A percentile compares a stretch with the other conserved stretches of the same genome.
These are phyloP conservation scores for Stromatinia cepivora DNA, from an alignment of 2,329 filamentous ascomycete genomes.

Conservation along the genomic window DNA sequence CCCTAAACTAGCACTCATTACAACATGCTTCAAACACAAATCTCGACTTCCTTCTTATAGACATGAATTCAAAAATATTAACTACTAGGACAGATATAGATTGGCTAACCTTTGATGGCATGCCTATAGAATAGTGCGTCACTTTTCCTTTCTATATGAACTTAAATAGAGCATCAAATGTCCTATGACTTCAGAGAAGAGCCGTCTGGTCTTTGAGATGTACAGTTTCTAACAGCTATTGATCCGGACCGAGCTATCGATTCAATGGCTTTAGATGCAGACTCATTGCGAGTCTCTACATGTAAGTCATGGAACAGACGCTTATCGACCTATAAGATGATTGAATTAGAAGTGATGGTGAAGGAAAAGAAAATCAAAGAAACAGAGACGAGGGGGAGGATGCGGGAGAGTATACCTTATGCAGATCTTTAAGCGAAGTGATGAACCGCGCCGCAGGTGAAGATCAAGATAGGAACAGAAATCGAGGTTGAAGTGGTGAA, in stretches of 20 bases:
- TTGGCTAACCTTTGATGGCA: background rate
- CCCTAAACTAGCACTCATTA: too few relatives aligned
- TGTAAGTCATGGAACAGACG: background rate
- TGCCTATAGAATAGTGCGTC: too few relatives aligned
- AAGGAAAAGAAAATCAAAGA: background rate
- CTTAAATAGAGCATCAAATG: too few relatives aligned
- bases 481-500: background rate
- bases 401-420: background rate
- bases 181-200: background rate
- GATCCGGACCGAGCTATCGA: background rate
- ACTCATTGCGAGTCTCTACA: background rate
- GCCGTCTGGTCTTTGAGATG: background rate
- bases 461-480: background rate
- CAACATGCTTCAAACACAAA: too few relatives aligned
- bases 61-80: background rate
- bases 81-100: background rate
- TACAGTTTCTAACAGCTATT: background rate
- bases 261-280: background rate
- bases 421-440: background rate
- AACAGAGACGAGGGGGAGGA: background rate
- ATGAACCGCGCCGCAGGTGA: background rate
- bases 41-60: too few relatives aligned
- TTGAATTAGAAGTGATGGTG: background rate
- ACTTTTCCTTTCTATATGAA: background rate
- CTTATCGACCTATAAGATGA: background rate